Conservation (phyloP, 2,329 filamentous ascomycete species). For the Talaromyces piceae region DNA sequence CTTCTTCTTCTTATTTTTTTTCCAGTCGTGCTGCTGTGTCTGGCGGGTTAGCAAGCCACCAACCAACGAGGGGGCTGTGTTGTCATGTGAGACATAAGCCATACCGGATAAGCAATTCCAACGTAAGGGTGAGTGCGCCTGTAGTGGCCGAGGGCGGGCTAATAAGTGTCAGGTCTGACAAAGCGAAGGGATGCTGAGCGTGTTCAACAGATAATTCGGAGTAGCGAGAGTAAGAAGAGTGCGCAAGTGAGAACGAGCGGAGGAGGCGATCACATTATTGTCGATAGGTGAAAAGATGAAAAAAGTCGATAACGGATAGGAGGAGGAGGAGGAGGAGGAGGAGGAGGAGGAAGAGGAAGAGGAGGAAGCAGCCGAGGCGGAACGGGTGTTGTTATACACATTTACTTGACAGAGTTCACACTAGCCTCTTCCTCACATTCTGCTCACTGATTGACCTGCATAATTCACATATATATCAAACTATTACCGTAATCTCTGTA, state of each 20-base stretch:
- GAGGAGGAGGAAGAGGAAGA: background rate
- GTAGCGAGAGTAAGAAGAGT: background rate
- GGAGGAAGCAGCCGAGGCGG: too few species aligned
- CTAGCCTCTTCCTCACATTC: too few species aligned
- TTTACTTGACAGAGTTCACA: too few species aligned
- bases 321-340: background rate
- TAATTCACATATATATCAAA: background rate
- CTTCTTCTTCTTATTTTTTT: background rate
- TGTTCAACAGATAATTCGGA: background rate
- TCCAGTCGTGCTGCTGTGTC: background rate
- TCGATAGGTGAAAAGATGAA: too few species aligned
- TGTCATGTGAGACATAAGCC: background rate
- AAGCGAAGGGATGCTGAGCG: background rate
- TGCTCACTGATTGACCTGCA: too few species aligned
- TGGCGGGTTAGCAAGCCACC: too few species aligned
- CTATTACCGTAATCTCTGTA: background rate
- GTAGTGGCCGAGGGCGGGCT: background rate
- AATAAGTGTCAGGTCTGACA: background rate
- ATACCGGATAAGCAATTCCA: background rate
- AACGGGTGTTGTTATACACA: too few species aligned
- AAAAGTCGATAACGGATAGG: too few species aligned
- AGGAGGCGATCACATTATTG: background rate
- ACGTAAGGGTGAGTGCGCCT: background rate
- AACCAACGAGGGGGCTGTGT: background rate
- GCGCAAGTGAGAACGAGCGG: background rate